phyloP scores from a whole-genome alignment of 352 stramenopile species.

The Phytophthora uliginosa region DNA sequence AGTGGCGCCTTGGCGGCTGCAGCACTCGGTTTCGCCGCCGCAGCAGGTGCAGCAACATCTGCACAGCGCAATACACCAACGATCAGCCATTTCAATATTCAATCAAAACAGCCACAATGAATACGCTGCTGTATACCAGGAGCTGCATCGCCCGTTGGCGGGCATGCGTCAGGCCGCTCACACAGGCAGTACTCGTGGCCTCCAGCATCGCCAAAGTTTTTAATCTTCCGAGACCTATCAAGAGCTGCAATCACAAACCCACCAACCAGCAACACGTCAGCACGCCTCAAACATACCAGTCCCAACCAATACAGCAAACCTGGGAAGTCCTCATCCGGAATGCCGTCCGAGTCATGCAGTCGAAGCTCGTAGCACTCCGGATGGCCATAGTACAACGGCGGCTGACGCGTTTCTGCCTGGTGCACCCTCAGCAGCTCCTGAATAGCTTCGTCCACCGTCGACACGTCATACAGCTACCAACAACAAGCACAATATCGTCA shows the following conservation, averaged over 20 bases:
- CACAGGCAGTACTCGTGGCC: slow-evolving; percentile 91
- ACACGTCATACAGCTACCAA: slow-evolving; percentile 85
- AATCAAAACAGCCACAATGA: neutral
- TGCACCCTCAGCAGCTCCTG: slow-evolving; percentile 84
- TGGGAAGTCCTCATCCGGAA: slow-evolving; percentile 90
- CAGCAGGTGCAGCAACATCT: slow-evolving; percentile 41
- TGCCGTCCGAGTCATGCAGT: slow-evolving; percentile 86
- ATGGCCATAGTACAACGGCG: slow-evolving; percentile 86
- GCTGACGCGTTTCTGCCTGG: slow-evolving; percentile 69
- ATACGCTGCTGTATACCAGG: slow-evolving; percentile 38
- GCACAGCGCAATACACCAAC: slow-evolving; percentile 10
- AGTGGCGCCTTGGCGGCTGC: slow-evolving; percentile 55
- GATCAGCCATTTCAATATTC: neutral
- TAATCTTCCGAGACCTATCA: slow-evolving; percentile 89
- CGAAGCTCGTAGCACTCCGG: slow-evolving; percentile 90
- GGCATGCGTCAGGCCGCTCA: slow-evolving; percentile 86
- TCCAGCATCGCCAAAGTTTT: slow-evolving; percentile 92
- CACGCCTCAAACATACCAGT: neutral
- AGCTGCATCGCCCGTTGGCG: slow-evolving; percentile 65
- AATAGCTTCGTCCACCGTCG: slow-evolving; percentile 90
- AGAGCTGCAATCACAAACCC: slow-evolving; percentile 52
- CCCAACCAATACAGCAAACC: slow-evolving; percentile 36
- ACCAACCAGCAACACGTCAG: slow-evolving; percentile 8
- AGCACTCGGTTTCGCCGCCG: slow-evolving; percentile 33
- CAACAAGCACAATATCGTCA: slow-evolving; percentile 11